Base-by-base conservation (phyloP, 192 early-diverging fungal species). In the Physocladia obscura region DNA sequence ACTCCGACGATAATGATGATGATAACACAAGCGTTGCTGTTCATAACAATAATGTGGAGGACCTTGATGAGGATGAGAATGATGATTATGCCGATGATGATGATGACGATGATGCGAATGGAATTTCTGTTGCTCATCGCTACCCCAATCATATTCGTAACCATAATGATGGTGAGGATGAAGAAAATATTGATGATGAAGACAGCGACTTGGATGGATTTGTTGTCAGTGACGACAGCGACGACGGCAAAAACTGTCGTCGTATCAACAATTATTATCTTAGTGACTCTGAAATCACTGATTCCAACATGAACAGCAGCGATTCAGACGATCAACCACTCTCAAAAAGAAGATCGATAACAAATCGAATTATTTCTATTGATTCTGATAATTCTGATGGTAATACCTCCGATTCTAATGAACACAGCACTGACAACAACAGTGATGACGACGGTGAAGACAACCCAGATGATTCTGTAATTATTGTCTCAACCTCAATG, bases 1-100 rank as follows among this genome's bases (percentile, higher is more conserved):
- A 71, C 15, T 49, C 38, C 5, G 74, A 75, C 17, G 50, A 29
- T 57, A 65, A 75, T 17, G 68, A 71, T 26, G 47, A 40, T 37
- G 73, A 74, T 22, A 51, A 37, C n/a, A 57, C 34, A 36, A 51
- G 35, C 13, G 61, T 17, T 11, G 64, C 3, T 26, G 61, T 11
- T 38, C 60, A 52, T 35, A 6, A 48, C 4, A 22, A 27, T 4
- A 58, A 70, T 30, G 31, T 24, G 32, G 57, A 49, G 50, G 67
- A 67, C 4, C 11, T 6, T 6, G 57, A 29, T 11, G 59, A 68
- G 6, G 67, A 68, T 24, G 59, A 65, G 11, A 50, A 67, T 57
- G 56, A 40, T 21, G 37, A 60, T 31, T 67, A n/a, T 38, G 29
- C 32, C 30, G 64, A 67, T 57, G 35, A 39, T 21, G 67, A 69